Evolutionary conservation across 495 filamentous ascomycete genomes (phyloP).

Genomic region (Sabuloglossum arenarium): DNA sequence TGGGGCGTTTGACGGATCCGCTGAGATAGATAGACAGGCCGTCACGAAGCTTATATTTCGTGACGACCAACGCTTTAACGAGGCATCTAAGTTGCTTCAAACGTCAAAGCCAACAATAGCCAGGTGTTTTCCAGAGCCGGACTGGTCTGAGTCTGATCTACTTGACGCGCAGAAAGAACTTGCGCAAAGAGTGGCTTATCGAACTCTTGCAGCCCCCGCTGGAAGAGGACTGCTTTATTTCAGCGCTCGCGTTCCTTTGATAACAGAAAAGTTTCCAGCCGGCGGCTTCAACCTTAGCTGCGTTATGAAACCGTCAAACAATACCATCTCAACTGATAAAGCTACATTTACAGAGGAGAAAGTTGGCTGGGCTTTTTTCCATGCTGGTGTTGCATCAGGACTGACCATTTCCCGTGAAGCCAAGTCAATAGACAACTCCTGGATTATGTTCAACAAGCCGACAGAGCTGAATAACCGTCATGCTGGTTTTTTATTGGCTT

Average conservation of each 20-base stretch:
- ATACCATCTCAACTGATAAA: slow-evolving; percentile 73
- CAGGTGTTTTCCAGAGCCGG: slow-evolving; percentile 49
- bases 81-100: slow-evolving; percentile 60
- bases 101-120: slow-evolving; percentile 57
- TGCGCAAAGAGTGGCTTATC: slow-evolving; percentile 60
- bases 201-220: slow-evolving; percentile 70
- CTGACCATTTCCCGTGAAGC: slow-evolving; percentile 77
- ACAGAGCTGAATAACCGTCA: slow-evolving; percentile 80
- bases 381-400: slow-evolving; percentile 78
- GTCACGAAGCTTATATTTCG: slow-evolving; percentile 72
- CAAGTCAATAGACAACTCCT: slow-evolving; percentile 89
- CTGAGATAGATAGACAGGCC: slow-evolving; percentile 58
- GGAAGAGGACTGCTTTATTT: slow-evolving; percentile 73
- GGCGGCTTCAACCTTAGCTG: slow-evolving; percentile 74
- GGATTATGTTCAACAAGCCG: slow-evolving; percentile 97
- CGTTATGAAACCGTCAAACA: slow-evolving; percentile 75
- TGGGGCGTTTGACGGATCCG: slow-evolving; percentile 40
- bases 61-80: slow-evolving; percentile 70
- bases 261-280: slow-evolving; percentile 79
- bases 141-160: slow-evolving; percentile 69
- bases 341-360: slow-evolving; percentile 77
- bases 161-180: slow-evolving; percentile 84
- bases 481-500: slow-evolving; percentile 74
- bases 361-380: slow-evolving; percentile 94
- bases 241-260: slow-evolving; percentile 56